Conservation (phyloP, 2,329 filamentous ascomycete genomes). For the Alternaria metachromatica region DNA sequence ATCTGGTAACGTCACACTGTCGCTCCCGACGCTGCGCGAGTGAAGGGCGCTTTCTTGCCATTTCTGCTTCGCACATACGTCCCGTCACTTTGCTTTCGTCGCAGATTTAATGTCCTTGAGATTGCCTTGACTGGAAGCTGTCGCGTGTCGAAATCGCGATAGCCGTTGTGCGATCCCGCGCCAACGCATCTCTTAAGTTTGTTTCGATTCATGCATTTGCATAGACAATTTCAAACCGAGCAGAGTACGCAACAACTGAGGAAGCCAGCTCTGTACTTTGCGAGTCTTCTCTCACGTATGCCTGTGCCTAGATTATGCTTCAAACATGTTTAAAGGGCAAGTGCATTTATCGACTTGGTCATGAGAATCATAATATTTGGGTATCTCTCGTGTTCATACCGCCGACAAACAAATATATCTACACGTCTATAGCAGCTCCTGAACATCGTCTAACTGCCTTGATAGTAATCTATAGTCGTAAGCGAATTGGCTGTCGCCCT, state of each 20-base stretch:
- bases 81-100: background rate
- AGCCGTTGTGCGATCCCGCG: background rate
- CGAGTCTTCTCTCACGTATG: background rate
- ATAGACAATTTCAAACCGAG: background rate
- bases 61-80: background rate
- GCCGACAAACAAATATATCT: background rate
- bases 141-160: background rate
- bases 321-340: background rate
- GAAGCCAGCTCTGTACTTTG: background rate
- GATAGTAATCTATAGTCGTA: background rate
- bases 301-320: background rate
- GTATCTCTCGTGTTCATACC: background rate
- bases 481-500: background rate
- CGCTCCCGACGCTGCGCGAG: background rate
- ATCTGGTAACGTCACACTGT: background rate
- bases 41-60: background rate
- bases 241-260: background rate
- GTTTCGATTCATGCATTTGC: background rate
- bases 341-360: background rate
- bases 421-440: background rate
- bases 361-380: background rate
- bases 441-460: background rate
- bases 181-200: background rate
- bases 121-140: background rate
- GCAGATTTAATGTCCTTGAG: background rate